Evolutionary conservation across 805 yeast species (phyloP), one percentile per base, ranked within the genome.

Genomic region (Spathaspora hagerdaliae): DNA sequence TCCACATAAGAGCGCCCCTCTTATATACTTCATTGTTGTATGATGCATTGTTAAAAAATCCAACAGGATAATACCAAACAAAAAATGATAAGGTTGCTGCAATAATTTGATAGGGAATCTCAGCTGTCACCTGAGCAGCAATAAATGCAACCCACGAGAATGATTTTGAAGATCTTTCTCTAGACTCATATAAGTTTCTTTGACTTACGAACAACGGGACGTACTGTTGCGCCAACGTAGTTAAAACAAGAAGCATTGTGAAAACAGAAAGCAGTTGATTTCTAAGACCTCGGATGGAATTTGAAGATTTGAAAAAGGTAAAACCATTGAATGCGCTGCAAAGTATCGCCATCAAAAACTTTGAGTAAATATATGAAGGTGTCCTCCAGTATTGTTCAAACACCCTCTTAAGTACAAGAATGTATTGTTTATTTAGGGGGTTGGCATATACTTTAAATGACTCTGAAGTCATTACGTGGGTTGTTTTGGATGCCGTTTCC

Each of bases 241-340:
- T 74, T 65, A 81, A 73, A 41, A 77, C 68, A 54, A 79, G 73
- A 36, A 79, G 59, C 56, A 81, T 76, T 88, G 85, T 83, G 69
- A 87, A 87, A 38, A 84, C 59, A 2, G 90, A 73, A 55, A 85
- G 79, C 89, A 86, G 82, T 69, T 85, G 87, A 62, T 59, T 87
- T 83, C 80, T 65, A 45, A 60, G 51, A n/a, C 65, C 67, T 45
- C 59, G 61, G 44, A 63, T 36, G 12, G 56, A 47, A 41, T 41
- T 50, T 11, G 59, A 77, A 36, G 82, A 76, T 53, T 82, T 74
- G 68, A 74, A 82, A 64, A 80, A 85, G 1, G 79, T 65, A 60
- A 85, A 85, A 31, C 94, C 94, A 50, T 82, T 75, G 59, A 82
- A 80, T 19, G 84, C 56, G 34, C 85, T 79, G 36, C 80, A 70